These are phyloP conservation scores for Candida tammaniensis DNA, from an alignment of 805 yeast genomes.

Conservation along the genomic window DNA sequence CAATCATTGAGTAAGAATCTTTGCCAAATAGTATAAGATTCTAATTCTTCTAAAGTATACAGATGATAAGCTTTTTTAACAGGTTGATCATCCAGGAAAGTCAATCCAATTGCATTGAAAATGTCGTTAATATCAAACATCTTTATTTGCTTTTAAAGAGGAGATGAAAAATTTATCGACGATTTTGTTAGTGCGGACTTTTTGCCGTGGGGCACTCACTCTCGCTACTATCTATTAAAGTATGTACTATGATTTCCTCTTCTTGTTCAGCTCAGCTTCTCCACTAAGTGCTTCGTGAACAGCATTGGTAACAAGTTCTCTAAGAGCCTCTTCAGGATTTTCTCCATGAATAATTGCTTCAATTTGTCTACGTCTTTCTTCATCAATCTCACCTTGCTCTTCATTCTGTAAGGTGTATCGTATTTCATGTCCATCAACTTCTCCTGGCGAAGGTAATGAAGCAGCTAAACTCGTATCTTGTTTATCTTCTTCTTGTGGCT, in stretches of 20 bases:
- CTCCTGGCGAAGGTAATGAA: conserved; percentile 36
- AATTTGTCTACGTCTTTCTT: conserved; percentile 59
- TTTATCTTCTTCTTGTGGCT: not conserved
- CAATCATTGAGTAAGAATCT: conserved; percentile 68
- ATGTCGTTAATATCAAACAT: no score
- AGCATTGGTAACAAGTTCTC: conserved; percentile 62
- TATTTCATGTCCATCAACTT: conserved; percentile 47
- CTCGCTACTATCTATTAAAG: no score
- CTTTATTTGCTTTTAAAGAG: no score
- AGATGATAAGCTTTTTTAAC: conserved; percentile 17
- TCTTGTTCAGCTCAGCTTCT: no score
- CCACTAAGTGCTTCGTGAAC: conserved; percentile 66
- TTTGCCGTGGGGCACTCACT: no score
- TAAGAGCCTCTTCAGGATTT: conserved; percentile 75
- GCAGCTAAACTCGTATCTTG: conserved; percentile 3
- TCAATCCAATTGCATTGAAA: no score
- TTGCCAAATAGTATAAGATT: conserved; percentile 52
- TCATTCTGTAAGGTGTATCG: conserved; percentile 53
- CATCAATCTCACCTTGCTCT: conserved; percentile 22
- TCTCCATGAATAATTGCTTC: conserved; percentile 75
- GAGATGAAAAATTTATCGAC: no score
- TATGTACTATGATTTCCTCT: no score
- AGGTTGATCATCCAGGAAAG: conserved; percentile 1
- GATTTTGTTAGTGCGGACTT: no score
- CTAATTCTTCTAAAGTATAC: conserved; percentile 52